These are phyloP conservation scores for Colletotrichum sp. DNA, from an alignment of 2,329 filamentous ascomycete genomes.

Conservation along the genomic window DNA sequence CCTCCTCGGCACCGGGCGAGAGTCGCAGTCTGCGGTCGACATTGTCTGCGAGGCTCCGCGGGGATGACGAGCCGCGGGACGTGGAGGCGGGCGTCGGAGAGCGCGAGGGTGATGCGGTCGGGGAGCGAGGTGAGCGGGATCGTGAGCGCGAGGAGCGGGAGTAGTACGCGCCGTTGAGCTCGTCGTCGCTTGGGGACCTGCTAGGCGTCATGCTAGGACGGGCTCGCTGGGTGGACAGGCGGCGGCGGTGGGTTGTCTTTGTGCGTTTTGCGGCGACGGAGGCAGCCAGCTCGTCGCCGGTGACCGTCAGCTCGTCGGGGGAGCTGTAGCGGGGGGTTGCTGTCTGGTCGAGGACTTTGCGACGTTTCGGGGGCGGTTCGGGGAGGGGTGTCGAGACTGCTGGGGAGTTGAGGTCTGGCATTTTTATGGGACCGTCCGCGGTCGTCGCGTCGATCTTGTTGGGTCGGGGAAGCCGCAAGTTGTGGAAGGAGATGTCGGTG, in stretches of 20 bases:
- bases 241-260: constrained; percentile 9
- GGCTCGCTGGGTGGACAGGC: constrained; percentile 14
- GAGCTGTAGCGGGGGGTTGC: constrained; percentile 47
- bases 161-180: constrained; percentile 26
- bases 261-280: not conserved
- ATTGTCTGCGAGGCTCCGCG: constrained; percentile 11
- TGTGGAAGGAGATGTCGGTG: not conserved
- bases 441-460: not conserved
- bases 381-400: constrained; percentile 23
- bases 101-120: constrained; percentile 26
- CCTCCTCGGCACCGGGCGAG: constrained; percentile 28
- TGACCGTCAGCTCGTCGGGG: constrained; percentile 45
- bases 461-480: not conserved
- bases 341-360: constrained; percentile 41
- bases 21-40: constrained; percentile 19
- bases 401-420: constrained; percentile 30
- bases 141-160: constrained; percentile 23
- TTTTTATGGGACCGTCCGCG: constrained; percentile 10
- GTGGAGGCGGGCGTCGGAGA: constrained; percentile 31
- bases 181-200: constrained; percentile 23
- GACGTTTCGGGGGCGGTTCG: constrained; percentile 44
- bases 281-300: not conserved
- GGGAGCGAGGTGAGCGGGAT: constrained; percentile 22
- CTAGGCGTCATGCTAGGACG: constrained; percentile 22
- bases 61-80: constrained; percentile 27